A percentile compares a stretch with the other conserved stretches of the same genome.
phyloP scores from a whole-genome alignment of 129 eudicot genomes.

The Pseudognaphalium luteoalbum region DNA sequence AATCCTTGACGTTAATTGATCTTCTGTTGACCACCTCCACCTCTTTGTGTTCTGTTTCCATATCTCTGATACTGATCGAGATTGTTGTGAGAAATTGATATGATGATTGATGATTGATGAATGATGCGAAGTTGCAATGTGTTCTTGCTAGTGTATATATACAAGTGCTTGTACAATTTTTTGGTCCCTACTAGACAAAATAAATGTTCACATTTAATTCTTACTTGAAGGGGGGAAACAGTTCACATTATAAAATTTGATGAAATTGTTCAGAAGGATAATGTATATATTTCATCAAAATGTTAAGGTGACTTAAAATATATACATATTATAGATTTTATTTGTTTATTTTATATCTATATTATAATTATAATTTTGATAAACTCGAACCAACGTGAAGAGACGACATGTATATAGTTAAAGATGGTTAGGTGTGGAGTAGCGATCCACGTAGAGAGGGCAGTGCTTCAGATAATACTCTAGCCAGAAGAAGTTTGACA shows the following conservation, averaged over 20 bases:
- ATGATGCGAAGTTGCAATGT: background rate
- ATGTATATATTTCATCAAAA: background rate
- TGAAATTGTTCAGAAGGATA: background rate
- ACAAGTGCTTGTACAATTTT: background rate
- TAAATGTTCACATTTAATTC: slow-evolving; percentile 24
- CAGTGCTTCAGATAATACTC: too few relatives aligned
- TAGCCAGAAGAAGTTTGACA: too few relatives aligned
- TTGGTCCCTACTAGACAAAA: slow-evolving; percentile 25
- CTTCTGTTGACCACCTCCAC: slow-evolving; percentile 13
- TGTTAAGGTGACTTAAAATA: too few relatives aligned
- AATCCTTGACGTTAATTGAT: slow-evolving; percentile 21
- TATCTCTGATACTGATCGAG: background rate
- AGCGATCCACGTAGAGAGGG: too few relatives aligned
- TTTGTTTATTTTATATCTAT: too few relatives aligned
- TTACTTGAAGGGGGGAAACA: background rate
- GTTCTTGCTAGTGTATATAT: slow-evolving; percentile 8
- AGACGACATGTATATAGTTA: too few relatives aligned
- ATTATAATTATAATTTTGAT: too few relatives aligned
- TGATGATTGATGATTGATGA: background rate
- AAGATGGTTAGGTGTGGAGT: too few relatives aligned
- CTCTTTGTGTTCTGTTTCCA: slow-evolving; percentile 35
- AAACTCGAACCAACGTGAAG: too few relatives aligned
- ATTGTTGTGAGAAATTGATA: slow-evolving; percentile 1
- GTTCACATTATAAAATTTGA: background rate
- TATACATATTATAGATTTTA: too few relatives aligned